A percentile compares a stretch with the other conserved stretches of the same genome.
phyloP scores from a whole-genome alignment of 169 alveolate species.

The Plasmodium inui region DNA sequence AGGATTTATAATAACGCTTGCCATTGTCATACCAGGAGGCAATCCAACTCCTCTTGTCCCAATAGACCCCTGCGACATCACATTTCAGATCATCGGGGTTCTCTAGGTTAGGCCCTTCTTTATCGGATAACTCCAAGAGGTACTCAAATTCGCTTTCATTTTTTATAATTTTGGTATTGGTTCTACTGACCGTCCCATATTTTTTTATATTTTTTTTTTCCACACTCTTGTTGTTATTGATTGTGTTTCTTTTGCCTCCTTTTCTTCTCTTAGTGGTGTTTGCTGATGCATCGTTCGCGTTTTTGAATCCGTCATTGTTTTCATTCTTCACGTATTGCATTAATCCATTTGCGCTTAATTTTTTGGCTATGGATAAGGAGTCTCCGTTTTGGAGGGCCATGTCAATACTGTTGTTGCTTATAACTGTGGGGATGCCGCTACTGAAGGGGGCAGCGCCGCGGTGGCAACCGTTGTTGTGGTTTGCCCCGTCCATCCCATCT shows the following conservation, averaged over 20 bases:
- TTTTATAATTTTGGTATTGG: slow-evolving; percentile 52
- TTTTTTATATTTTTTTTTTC: slow-evolving; percentile 56
- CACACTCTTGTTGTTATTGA: not conserved
- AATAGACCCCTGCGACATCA: slow-evolving; percentile 88
- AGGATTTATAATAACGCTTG: slow-evolving; percentile 84
- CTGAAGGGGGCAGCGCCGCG: not conserved
- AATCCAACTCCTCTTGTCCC: slow-evolving; percentile 91
- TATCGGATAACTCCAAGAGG: slow-evolving; percentile 80
- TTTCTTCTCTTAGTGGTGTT: slow-evolving; percentile 14
- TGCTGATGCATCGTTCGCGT: not conserved
- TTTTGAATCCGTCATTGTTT: not conserved
- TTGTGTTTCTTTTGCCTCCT: slow-evolving; percentile 29
- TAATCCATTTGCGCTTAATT: not conserved
- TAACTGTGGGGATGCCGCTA: not conserved
- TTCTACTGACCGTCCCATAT: slow-evolving; percentile 15
- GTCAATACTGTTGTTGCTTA: not conserved
- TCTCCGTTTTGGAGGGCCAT: not conserved
- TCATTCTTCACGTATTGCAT: not conserved
- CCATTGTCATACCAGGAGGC: slow-evolving; percentile 91
- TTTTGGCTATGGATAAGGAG: not conserved
- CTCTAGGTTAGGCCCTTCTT: slow-evolving; percentile 79
- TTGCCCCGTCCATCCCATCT: not conserved
- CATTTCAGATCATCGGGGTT: slow-evolving; percentile 83
- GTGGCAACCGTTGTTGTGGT: not conserved
- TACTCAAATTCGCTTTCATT: slow-evolving; percentile 85